These are phyloP conservation scores for Irpex lacteus DNA, from an alignment of 1,284 basidiomycete species.

Conservation along the genomic window DNA sequence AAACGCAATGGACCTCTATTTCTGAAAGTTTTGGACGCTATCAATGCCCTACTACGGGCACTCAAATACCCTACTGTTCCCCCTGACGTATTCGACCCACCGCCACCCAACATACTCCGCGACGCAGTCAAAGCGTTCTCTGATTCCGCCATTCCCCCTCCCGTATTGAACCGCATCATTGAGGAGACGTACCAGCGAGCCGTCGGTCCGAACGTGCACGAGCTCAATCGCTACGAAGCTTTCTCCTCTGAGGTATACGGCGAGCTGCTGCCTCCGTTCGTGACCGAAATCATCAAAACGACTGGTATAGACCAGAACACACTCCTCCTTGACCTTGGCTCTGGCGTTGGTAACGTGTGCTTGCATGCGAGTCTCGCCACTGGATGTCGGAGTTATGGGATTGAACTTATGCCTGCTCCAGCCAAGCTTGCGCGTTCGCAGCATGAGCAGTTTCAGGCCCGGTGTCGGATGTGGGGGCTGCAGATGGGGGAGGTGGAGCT, in stretches of 20 bases:
- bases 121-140: conserved; percentile 48
- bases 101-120: conserved; percentile 47
- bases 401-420: conserved; percentile 62
- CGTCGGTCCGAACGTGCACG: conserved; percentile 67
- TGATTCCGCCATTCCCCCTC: conserved; percentile 47
- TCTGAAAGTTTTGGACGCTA: conserved; percentile 50
- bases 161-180: conserved; percentile 63
- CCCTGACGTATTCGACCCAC: conserved; percentile 41
- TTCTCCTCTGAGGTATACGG: conserved; percentile 78
- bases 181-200: conserved; percentile 80
- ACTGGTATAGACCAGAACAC: conserved; percentile 58
- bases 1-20: conserved; percentile 67
- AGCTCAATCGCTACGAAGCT: conserved; percentile 65
- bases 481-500: conserved; percentile 65
- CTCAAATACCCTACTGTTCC: conserved; percentile 63
- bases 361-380: conserved; percentile 73
- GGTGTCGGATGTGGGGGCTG: conserved; percentile 77
- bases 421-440: conserved; percentile 63
- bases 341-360: conserved; percentile 77
- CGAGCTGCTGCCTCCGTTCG: conserved; percentile 69
- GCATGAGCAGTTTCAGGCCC: conserved; percentile 56
- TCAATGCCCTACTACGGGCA: conserved; percentile 55
- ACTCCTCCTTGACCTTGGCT: conserved; percentile 75
- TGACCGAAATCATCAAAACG: conserved; percentile 58
- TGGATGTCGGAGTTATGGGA: conserved; percentile 70